phyloP scores from a whole-genome alignment of 1,139 yeast species.

The Sugiyamaella neomexicana region DNA sequence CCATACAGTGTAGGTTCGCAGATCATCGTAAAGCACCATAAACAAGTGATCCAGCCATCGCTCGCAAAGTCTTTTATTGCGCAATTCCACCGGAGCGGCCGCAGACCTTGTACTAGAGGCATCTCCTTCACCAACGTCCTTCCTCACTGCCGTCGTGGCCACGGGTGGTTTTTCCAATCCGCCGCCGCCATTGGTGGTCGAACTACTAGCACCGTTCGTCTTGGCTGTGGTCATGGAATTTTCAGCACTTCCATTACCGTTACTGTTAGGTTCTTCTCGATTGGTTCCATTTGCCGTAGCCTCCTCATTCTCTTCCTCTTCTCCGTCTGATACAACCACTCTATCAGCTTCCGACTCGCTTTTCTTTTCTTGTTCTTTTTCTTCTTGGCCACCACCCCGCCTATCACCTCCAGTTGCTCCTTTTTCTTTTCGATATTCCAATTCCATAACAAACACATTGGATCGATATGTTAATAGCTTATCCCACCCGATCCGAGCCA shows the following conservation, averaged over 20 bases:
- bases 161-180: constrained; percentile 23
- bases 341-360: neutral
- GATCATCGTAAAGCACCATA: constrained; percentile 82
- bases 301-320: neutral
- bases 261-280: neutral
- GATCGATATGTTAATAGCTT: constrained; percentile 76
- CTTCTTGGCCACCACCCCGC: constrained; percentile 2
- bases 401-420: constrained; percentile 9
- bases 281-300: neutral
- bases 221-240: constrained; percentile 5
- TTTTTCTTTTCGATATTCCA: constrained; percentile 57
- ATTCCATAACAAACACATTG: constrained; percentile 91
- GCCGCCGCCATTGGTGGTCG: constrained; percentile 15
- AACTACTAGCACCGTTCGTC: neutral
- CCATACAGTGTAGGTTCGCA: constrained; percentile 85
- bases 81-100: constrained; percentile 39
- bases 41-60: constrained; percentile 92
- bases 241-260: neutral
- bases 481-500: constrained; percentile 82
- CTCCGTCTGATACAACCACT: neutral
- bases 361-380: constrained; percentile 1
- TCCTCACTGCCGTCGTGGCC: constrained; percentile 17
- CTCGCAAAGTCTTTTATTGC: constrained; percentile 82
- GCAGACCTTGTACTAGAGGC: neutral
- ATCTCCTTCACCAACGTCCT: constrained; percentile 5